Evolutionary conservation across 2,329 filamentous ascomycete genomes (phyloP), one percentile per base, ranked within the genome.

Genomic region (Pyricularia sp.): DNA sequence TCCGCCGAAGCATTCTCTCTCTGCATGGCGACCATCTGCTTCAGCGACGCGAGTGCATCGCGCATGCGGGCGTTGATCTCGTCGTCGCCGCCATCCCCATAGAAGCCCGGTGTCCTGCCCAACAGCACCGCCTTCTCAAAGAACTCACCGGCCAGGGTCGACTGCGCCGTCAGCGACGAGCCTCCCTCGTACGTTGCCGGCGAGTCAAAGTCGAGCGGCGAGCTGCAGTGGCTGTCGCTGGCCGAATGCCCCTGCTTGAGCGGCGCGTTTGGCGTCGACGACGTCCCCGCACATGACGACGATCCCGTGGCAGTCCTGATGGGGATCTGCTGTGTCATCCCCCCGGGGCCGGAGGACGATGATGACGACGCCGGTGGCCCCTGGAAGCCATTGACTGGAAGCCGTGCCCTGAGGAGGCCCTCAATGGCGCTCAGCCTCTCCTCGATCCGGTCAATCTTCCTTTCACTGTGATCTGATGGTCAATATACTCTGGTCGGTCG

Each of bases 11-110:
- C 20, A 9, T n/a, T 30, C 12, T 65, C 64, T 30, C 30, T 65
- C 64, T 65, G 64, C 64, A 65, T 65, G 64, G 64, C 30, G 20
- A 65, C 64, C 30, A 65, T 65, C 64, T 65, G 64, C n/a, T 26
- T 30, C 28, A 65, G 64, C 4, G 64, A 65, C 12, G 64, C 64
- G 11, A 65, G 64, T 30, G 64, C 64, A 12, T 65, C 64, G 30
- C 36, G 30, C 64, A 65, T 65, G 30, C 64, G 31, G 28, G 64
- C n/a, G 64, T 65, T 65, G 30, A 23, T 26, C 11, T 65, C 64
- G 30, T 65, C 30, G 30, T 65, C 30, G 30, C n/a, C 64, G 36
- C n/a, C 64, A 12, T 42, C 36, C 4, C 36, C 36, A 5, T 42
- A 42, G 6, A 42, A 20, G 12, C 12, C 36, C 4, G 64, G 64